phyloP scores from a whole-genome alignment of 2,329 filamentous ascomycete genomes.

The Ascochyta rabiei region DNA sequence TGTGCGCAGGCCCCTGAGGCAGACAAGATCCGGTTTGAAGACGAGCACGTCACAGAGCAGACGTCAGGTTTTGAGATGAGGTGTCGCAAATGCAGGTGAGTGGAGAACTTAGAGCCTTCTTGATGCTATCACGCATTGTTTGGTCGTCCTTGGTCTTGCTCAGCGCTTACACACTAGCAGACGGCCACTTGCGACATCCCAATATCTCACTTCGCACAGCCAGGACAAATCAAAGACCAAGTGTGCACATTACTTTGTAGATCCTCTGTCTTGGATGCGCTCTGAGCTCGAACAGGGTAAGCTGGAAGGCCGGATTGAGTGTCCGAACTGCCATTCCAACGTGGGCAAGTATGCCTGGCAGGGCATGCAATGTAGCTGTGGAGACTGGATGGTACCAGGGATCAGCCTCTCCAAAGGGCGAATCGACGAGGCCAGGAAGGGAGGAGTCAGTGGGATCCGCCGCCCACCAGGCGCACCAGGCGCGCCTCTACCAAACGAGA shows the following conservation, averaged over 20 bases:
- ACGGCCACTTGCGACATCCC: conserved; percentile 66
- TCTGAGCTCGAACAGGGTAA: conserved; percentile 80
- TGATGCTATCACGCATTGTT: conserved; percentile 12
- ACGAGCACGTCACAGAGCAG: conserved; percentile 60
- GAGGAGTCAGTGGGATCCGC: conserved; percentile 37
- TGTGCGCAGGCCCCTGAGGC: conserved; percentile 79
- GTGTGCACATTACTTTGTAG: conserved; percentile 89
- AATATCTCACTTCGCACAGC: conserved; percentile 71
- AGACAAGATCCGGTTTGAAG: conserved; percentile 80
- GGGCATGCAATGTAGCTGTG: conserved; percentile 89
- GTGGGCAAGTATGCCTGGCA: conserved; percentile 97
- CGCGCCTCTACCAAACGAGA: conserved; percentile 1
- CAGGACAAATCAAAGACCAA: conserved; percentile 21
- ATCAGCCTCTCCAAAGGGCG: conserved; percentile 84
- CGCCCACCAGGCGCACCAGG: conserved; percentile 38
- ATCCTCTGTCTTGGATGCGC: conserved; percentile 95
- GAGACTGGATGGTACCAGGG: conserved; percentile 86
- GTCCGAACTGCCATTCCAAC: conserved; percentile 82
- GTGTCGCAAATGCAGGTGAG: conserved; percentile 88
- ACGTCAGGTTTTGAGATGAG: conserved; percentile 67
- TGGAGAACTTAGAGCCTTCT: conserved; percentile 17
- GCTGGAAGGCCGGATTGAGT: conserved; percentile 82
- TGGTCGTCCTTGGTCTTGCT: conserved; percentile 16
- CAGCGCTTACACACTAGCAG: conserved; percentile 49
- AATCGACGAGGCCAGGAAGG: conserved; percentile 70